Conservation (phyloP, 2,329 filamentous ascomycete genomes). For the Aspergillus fumigatus region DNA sequence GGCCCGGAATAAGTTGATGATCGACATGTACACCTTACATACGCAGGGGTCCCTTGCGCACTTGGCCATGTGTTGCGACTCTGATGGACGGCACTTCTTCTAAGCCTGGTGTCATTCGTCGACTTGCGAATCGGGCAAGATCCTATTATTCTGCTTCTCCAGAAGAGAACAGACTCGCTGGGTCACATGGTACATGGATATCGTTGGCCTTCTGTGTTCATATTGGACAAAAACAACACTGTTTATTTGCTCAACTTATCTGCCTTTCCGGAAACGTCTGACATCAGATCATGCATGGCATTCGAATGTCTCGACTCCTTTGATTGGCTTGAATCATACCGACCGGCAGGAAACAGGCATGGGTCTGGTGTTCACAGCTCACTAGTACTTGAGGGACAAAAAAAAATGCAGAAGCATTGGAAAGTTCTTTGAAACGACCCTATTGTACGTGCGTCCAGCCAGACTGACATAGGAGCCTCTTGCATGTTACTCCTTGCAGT, state of each 20-base stretch:
- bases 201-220: not conserved
- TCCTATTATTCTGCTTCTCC: not conserved
- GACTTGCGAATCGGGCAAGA: not conserved
- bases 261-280: not conserved
- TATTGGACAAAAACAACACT: not conserved
- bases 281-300: not conserved
- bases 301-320: not conserved
- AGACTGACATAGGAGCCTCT: not conserved
- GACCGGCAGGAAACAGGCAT: not conserved
- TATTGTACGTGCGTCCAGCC: not conserved
- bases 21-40: not conserved
- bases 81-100: not conserved
- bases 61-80: not conserved
- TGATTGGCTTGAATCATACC: slow-evolving; percentile 3
- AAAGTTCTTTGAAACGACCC: no score
- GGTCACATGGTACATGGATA: not conserved
- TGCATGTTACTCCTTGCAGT: not conserved
- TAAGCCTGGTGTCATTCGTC: not conserved
- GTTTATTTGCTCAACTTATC: not conserved
- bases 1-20: not conserved
- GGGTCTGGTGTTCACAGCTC: not conserved
- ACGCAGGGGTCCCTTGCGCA: not conserved
- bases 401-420: not conserved
- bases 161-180: not conserved
- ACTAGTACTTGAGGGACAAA: not conserved